Base-by-base conservation (phyloP, 345 rosid genomes). In the Citrus inodora region DNA sequence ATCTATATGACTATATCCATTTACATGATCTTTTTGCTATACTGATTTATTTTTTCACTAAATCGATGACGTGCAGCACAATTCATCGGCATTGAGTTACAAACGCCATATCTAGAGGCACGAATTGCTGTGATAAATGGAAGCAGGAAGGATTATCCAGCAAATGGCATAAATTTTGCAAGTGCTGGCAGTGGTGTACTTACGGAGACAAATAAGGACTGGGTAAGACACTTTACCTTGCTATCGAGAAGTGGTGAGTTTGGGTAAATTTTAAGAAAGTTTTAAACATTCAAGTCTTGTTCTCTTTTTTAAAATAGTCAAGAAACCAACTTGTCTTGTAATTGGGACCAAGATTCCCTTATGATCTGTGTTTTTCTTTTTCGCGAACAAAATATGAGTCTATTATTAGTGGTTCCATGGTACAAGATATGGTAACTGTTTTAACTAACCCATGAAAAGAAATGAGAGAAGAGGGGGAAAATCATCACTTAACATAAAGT, bases 131-230 rank as follows among this genome's bases (percentile, higher is more conserved):
- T 90, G 32, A 28, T 68, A 55, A 92, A 89, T n/a, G 89, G 93
- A 38, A 86, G 87, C 16, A 55, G 79, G 46, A 85, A 78, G 80
- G 46, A 38, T 27, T 83, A 82, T 60, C 92, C 91, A 38, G 78
- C 87, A 14, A 90, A 86, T 77, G 94, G 94, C 35, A 76, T 92
- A 82, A 89, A 92, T 80, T 90, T 92, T 77, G 97, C 93, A 5
- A 87, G 94, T 70, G 92, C 87, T 22, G 93, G 92, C 69, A 88
- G 97, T 74, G 94, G 93, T 25, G 86, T 89, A 66, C 79, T 89
- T 67, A 69, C 24, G 33, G 88, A 74, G 74, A 92, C 97, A 55
- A 90, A 88, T 80, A 78, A 80, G 32, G 72, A 60, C 51, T 79
- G 51, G 92, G 93, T 87, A 83, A 75, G 59, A 74, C 6, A 62